phyloP scores from a whole-genome alignment of 805 yeast species.

The Nakazawaea wickerhamii region DNA sequence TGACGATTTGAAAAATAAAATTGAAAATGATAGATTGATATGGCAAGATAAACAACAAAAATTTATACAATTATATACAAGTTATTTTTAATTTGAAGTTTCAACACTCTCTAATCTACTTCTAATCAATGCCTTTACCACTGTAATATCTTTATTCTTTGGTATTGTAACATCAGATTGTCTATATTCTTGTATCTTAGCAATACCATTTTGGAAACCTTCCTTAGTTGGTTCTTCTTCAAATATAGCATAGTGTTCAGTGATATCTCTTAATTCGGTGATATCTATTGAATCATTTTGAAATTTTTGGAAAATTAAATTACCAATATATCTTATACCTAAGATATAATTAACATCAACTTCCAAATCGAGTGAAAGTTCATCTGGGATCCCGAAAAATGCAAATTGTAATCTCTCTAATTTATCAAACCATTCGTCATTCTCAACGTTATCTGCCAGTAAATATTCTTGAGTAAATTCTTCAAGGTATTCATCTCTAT shows the following conservation, averaged over 20 bases:
- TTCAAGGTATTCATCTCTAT: constrained; percentile 42
- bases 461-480: constrained; percentile 59
- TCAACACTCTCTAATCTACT: constrained; percentile 25
- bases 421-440: constrained; percentile 56
- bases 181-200: constrained; percentile 30
- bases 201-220: constrained; percentile 29
- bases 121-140: constrained; percentile 29
- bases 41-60: constrained; percentile 2
- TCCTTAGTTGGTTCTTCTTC: constrained; percentile 31
- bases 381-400: constrained; percentile 77
- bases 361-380: constrained; percentile 49
- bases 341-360: constrained; percentile 55
- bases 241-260: constrained; percentile 30
- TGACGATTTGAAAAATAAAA: constrained; percentile 10
- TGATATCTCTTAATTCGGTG: constrained; percentile 34
- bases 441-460: constrained; percentile 46
- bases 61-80: constrained; percentile 8
- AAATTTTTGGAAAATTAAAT: constrained; percentile 57
- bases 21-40: constrained; percentile 8
- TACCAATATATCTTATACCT: constrained; percentile 68
- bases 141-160: constrained; percentile 29
- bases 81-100: background rate
- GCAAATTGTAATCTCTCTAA: constrained; percentile 78
- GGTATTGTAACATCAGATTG: constrained; percentile 26
- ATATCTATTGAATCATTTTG: constrained; percentile 32